Evolutionary conservation across 345 rosid species (phyloP), one percentile per base, ranked within the genome.

Genomic region (Cardiospermum halicacabum): DNA sequence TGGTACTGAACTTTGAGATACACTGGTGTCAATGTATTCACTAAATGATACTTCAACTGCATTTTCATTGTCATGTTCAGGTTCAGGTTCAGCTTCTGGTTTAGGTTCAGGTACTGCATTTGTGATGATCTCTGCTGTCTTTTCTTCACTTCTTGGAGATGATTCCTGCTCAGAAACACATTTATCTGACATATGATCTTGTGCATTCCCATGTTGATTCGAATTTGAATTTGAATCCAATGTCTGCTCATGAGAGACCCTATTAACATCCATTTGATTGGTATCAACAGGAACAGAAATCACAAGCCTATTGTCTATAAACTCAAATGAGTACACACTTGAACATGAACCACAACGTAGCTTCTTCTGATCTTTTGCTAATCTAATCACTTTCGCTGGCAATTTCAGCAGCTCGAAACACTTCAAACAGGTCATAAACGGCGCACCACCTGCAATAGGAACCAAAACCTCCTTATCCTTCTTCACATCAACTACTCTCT

Each of bases 371-470:
- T 48, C 66, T 11, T 71, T 76, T 13, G 64, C 72, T 67, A 24
- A 62, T 50, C 71, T 66, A 62, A 69, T 71, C 57, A 77, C 67
- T 60, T 74, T 75, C 60, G 66, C 81, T 48, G 91, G 91, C 60
- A 89, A 48, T 68, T 74, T 73, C 18, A 89, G 80, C 36, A 85
- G 61, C 70, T 78, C 88, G 54, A 76, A 84, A 80, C 91, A 89
- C 60, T 59, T 78, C 28, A 69, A 75, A 70, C 96, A 89, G 3
- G 75, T 77, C 16, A 87, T 21, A 73, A 89, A 86, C 5, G 93
- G 93, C 3, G 89, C 84, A 65, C 87, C 93, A 0, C 89, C 85
- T 9, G 75, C 85, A 32, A 86, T 56, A 40, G 96, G 82, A 79
- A 19, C 77, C 36, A 58, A 80, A 28, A 58, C 74, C 57, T 62